A percentile compares a stretch with the other conserved stretches of the same genome.
Conservation (phyloP, 805 yeast species). For the Kodamaea nitidulidarum region DNA sequence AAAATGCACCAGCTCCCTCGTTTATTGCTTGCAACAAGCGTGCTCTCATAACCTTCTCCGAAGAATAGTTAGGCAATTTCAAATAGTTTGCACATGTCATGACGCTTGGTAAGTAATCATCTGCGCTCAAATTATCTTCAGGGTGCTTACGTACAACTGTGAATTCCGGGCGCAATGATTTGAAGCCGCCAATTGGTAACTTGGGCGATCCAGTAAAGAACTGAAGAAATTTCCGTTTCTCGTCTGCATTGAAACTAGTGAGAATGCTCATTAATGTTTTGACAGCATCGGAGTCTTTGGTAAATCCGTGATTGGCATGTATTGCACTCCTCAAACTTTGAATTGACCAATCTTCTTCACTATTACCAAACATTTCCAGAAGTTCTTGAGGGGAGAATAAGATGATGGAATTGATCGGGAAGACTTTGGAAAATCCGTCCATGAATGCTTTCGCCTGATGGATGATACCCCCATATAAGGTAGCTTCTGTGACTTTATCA, state of each 20-base stretch:
- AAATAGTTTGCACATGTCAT: slow-evolving; percentile 97
- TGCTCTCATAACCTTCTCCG: slow-evolving; percentile 52
- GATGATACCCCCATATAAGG: slow-evolving; percentile 59
- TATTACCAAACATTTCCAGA: slow-evolving; percentile 65
- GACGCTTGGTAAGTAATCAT: slow-evolving; percentile 89
- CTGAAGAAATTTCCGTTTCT: slow-evolving; percentile 73
- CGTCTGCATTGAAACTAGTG: slow-evolving; percentile 46
- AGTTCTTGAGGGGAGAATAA: slow-evolving; percentile 76
- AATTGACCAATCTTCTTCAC: slow-evolving; percentile 82
- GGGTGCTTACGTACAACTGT: slow-evolving; percentile 82
- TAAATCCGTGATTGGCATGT: slow-evolving; percentile 88
- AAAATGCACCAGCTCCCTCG: slow-evolving; percentile 87
- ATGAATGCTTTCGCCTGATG: slow-evolving; percentile 66
- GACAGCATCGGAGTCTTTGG: slow-evolving; percentile 62
- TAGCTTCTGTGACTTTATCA: slow-evolving; percentile 50
- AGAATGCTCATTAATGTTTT: slow-evolving; percentile 59
- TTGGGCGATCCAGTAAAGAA: slow-evolving; percentile 92
- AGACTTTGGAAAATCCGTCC: slow-evolving; percentile 76
- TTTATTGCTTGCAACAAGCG: slow-evolving; percentile 66
- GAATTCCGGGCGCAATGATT: slow-evolving; percentile 70
- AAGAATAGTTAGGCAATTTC: slow-evolving; percentile 79
- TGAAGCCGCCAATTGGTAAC: slow-evolving; percentile 91
- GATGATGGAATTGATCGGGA: slow-evolving; percentile 69
- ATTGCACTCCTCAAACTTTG: slow-evolving; percentile 57
- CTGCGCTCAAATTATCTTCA: slow-evolving; percentile 66